These are phyloP conservation scores for Zygoascus hellenicus DNA, from an alignment of 1,139 yeast species.

Conservation along the genomic window DNA sequence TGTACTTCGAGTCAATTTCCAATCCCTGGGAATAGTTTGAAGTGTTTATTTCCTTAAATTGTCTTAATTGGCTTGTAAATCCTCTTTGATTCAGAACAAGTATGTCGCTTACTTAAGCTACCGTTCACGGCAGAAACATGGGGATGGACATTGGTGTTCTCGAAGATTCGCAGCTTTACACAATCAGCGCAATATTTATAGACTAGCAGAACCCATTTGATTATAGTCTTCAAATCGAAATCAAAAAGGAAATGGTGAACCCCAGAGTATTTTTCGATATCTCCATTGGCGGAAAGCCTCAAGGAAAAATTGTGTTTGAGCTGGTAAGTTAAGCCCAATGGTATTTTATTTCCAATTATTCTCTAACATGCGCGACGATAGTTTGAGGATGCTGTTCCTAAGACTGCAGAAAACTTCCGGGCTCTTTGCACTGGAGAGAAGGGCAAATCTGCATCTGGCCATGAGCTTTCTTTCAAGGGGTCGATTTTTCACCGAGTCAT, in stretches of 20 bases:
- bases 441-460: slow-evolving; percentile 59
- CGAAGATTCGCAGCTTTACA: neutral
- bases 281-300: slow-evolving; percentile 55
- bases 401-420: slow-evolving; percentile 88
- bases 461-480: slow-evolving; percentile 68
- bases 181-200: neutral
- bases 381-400: slow-evolving; percentile 78
- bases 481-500: slow-evolving; percentile 89
- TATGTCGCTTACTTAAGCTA: no score
- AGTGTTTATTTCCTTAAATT: no score
- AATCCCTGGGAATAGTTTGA: no score
- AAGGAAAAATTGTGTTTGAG: slow-evolving; percentile 73
- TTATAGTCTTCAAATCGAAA: neutral
- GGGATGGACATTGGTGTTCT: no score
- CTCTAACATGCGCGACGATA: neutral
- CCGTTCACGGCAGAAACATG: no score
- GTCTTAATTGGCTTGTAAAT: no score
- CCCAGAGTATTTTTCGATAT: slow-evolving; percentile 71
- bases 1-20: no score
- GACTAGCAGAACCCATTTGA: neutral
- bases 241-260: slow-evolving; percentile 3
- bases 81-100: no score
- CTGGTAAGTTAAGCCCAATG: slow-evolving; percentile 33
- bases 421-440: slow-evolving; percentile 88
- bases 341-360: neutral